Evolutionary conservation across 2,329 filamentous ascomycete species (phyloP), one percentile per base, ranked within the genome.

Genomic region (Colletotrichum limetticola): DNA sequence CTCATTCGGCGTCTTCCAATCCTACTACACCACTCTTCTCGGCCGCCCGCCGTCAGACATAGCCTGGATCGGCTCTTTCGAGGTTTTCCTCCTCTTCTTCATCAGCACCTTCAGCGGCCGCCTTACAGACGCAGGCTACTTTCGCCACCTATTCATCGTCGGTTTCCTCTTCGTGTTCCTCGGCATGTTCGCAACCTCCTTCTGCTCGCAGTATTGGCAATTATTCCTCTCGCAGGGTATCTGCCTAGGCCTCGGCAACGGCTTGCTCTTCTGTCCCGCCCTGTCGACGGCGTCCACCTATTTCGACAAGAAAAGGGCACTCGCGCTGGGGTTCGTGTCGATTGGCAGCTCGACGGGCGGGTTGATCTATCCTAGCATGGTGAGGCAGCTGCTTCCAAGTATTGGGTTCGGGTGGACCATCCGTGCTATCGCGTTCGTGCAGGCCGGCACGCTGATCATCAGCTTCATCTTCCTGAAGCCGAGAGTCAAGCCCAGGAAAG

Each of bases 261-360:
- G 91, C 6, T 90, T 86, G 73, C 80, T 93, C 5, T 94, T 92
- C 80, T 88, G 91, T 60, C 90, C 92, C 0, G 85, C 87, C 55
- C 86, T 94, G 37, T 89, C 92, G 1, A 87, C 92, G 4, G 82
- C 94, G 2, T 89, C 91, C 4, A 91, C 92, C 12, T 94, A 94
- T 76, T 94, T 93, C 77, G 83, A 82, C 67, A 85, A 82, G 57
- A 87, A 85, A 74, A 85, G 90, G 58, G 86, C 88, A 0, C 80
- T 93, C 2, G 91, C 89, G 11, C 87, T 93, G 64, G 92, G 91
- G 16, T 80, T 93, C 24, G 85, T 88, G 1, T 90, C 91, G 0
- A 85, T 86, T 26, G 92, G 92, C 11, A 89, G 87, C 65, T 88
- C 87, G 24, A 86, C 91, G 11, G 90, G 90, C 12, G 89, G 90